A percentile compares a stretch with the other conserved stretches of the same genome.
Conservation (phyloP, 768 basidiomycete genomes). For the Kwoniella shandongensis region DNA sequence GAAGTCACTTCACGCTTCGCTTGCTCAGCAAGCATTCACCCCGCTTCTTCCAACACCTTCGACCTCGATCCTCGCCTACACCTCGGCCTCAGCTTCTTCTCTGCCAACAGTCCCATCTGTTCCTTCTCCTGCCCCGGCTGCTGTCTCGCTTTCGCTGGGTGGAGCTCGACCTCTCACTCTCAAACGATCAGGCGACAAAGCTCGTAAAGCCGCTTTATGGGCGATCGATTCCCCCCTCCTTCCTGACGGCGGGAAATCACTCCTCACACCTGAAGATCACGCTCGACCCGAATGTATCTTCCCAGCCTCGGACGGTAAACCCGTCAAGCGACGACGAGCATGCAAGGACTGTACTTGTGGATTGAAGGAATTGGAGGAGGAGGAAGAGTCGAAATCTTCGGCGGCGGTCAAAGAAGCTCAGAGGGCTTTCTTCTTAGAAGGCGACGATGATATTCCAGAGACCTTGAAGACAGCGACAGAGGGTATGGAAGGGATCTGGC, state of each 20-base stretch:
- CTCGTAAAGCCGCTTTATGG: slow-evolving; percentile 88
- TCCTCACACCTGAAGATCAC: slow-evolving; percentile 80
- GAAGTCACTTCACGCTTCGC: slow-evolving; percentile 27
- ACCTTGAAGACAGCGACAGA: slow-evolving; percentile 44
- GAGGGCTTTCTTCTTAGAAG: slow-evolving; percentile 55
- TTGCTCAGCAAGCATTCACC: slow-evolving; percentile 29
- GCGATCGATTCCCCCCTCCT: slow-evolving; percentile 70
- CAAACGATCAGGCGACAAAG: slow-evolving; percentile 58
- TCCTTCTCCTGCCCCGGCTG: slow-evolving; percentile 9
- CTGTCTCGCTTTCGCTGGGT: slow-evolving; percentile 13
- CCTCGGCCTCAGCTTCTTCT: slow-evolving; percentile 30
- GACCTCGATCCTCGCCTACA: slow-evolving; percentile 38
- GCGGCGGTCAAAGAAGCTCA: slow-evolving; percentile 56
- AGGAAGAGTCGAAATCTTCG: slow-evolving; percentile 60
- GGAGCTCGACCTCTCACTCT: slow-evolving; percentile 38
- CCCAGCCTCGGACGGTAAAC: slow-evolving; percentile 46
- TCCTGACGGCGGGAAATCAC: slow-evolving; percentile 74
- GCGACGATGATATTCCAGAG: slow-evolving; percentile 60
- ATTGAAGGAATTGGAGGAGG: slow-evolving; percentile 86
- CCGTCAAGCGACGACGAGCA: slow-evolving; percentile 58
- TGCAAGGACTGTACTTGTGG: slow-evolving; percentile 97
- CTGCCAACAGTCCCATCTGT: slow-evolving; percentile 19
- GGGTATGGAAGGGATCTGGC: slow-evolving; percentile 53
- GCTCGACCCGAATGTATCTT: slow-evolving; percentile 70
- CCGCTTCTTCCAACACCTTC: slow-evolving; percentile 35